Evolutionary conservation across 2,329 filamentous ascomycete genomes (phyloP).

Genomic region (Salinomyces thailandicus): DNA sequence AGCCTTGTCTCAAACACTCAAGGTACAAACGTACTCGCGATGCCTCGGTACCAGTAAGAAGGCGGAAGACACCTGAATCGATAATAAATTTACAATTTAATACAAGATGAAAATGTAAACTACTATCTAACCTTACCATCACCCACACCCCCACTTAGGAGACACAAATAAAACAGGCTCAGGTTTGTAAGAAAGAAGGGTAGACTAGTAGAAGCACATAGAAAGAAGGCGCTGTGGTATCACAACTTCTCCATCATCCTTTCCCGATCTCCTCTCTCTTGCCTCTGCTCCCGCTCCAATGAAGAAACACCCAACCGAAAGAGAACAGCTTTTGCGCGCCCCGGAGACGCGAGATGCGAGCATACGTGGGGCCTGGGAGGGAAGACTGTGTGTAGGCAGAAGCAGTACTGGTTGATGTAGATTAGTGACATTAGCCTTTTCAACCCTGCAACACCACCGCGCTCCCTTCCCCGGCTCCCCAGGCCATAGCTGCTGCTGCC

Average conservation of each 20-base stretch:
- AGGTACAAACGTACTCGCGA: no score
- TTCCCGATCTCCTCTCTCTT: conserved; percentile 1
- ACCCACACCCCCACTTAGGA: no score
- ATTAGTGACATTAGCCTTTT: conserved; percentile 22
- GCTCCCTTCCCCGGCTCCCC: conserved; percentile 3
- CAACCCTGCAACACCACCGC: conserved; percentile 1
- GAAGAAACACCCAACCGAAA: neutral
- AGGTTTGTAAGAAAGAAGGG: no score
- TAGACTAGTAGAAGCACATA: conserved; percentile 12
- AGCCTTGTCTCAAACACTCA: no score
- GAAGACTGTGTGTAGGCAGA: conserved; percentile 13
- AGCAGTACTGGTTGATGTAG: conserved; percentile 16
- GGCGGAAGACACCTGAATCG: no score
- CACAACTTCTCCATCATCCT: conserved; percentile 14
- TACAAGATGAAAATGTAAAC: no score
- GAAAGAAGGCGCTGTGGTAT: conserved; percentile 23
- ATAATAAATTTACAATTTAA: no score
- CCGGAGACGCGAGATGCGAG: conserved; percentile 1
- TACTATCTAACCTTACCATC: no score
- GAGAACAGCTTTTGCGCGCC: conserved; percentile 6
- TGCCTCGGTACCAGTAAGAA: no score
- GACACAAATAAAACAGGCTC: no score
- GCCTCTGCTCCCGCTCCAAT: neutral
- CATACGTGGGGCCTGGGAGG: no score
- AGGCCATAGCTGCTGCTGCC: conserved; percentile 4